These are phyloP conservation scores for Primulina eburnea DNA, from an alignment of 257 asterid species.

Conservation along the genomic window DNA sequence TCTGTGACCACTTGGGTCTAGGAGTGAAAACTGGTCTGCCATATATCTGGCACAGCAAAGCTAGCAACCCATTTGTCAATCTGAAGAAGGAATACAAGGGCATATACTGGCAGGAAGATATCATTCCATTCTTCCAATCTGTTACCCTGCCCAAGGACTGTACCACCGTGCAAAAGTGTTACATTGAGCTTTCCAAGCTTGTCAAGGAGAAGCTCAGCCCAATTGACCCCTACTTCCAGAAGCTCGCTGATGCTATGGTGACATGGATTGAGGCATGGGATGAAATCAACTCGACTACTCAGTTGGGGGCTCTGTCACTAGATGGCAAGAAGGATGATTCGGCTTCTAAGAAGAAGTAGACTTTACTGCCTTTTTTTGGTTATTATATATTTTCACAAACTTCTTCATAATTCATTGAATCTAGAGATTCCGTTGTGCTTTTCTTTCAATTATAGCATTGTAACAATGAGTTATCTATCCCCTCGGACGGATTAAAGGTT, in stretches of 20 bases:
- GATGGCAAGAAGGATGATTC: slow-evolving; percentile 23
- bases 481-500: slow-evolving; percentile 27
- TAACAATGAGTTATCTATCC: slow-evolving; percentile 21
- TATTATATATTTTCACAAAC: background rate
- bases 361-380: background rate
- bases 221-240: slow-evolving; percentile 55
- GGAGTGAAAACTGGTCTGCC: slow-evolving; percentile 82
- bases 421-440: slow-evolving; percentile 2
- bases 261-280: slow-evolving; percentile 77
- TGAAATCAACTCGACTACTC: slow-evolving; percentile 41
- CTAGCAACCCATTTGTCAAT: slow-evolving; percentile 72
- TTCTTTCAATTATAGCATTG: slow-evolving; percentile 17
- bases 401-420: background rate
- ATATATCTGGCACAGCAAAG: slow-evolving; percentile 81
- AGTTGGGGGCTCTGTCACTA: slow-evolving; percentile 24
- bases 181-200: slow-evolving; percentile 62
- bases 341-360: slow-evolving; percentile 38
- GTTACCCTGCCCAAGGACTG: slow-evolving; percentile 46
- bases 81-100: slow-evolving; percentile 69
- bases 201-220: slow-evolving; percentile 53
- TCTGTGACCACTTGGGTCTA: slow-evolving; percentile 57
- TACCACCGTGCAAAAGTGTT: slow-evolving; percentile 63
- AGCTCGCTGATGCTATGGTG: slow-evolving; percentile 67
- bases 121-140: slow-evolving; percentile 69
- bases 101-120: slow-evolving; percentile 69